Conservation (phyloP, 331 rosid genomes). For the Pyracantha coccinea region DNA sequence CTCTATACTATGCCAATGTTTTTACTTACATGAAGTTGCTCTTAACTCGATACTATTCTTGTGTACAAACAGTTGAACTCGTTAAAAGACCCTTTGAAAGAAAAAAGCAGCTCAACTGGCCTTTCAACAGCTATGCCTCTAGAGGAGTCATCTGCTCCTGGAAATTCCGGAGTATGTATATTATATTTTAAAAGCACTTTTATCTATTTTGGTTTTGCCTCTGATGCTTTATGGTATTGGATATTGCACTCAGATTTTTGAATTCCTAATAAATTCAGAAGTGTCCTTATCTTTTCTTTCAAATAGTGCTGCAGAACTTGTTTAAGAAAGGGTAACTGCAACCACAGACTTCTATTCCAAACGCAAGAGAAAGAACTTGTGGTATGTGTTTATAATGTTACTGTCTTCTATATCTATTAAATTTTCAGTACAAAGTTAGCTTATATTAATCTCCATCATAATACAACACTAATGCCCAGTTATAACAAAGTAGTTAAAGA, state of each 20-base stretch:
- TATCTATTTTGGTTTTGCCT: neutral
- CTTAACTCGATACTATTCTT: neutral
- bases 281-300: conserved; percentile 9
- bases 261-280: conserved; percentile 14
- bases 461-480: neutral
- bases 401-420: neutral
- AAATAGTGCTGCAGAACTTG: conserved; percentile 42
- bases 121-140: conserved; percentile 17
- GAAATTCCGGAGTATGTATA: conserved; percentile 35
- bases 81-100: conserved; percentile 31
- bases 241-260: neutral
- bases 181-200: neutral
- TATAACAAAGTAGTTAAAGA: neutral
- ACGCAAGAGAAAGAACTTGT: conserved; percentile 66
- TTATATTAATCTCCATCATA: neutral
- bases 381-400: conserved; percentile 30
- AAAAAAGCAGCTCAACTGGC: conserved; percentile 22
- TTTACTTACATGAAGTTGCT: neutral
- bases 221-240: neutral
- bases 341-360: conserved; percentile 37
- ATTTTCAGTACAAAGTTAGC: neutral
- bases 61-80: conserved; percentile 25
- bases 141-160: conserved; percentile 26
- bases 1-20: neutral
- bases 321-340: conserved; percentile 51